Evolutionary conservation across 257 asterid genomes (phyloP).

Genomic region (Thymus mandschuricus): DNA sequence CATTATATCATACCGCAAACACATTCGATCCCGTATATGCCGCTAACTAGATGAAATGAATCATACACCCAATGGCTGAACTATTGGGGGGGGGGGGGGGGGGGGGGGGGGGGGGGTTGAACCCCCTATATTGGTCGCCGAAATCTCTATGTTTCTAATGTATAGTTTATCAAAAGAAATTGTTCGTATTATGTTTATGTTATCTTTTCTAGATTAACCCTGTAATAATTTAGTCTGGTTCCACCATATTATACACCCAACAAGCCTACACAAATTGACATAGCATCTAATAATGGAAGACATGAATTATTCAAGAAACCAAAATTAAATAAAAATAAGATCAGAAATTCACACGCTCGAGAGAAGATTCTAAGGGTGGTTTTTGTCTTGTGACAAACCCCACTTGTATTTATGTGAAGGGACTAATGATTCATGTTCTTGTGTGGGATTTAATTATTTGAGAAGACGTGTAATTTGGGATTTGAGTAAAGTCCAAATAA

Average conservation of each 20-base stretch:
- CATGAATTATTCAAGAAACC: slow-evolving; percentile 20
- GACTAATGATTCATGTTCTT: slow-evolving; percentile 26
- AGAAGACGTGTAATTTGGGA: slow-evolving; percentile 30
- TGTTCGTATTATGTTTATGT: too few species aligned
- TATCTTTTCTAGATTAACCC: too few species aligned
- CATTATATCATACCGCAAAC: too few species aligned
- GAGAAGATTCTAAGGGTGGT: slow-evolving; percentile 28
- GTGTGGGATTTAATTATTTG: slow-evolving; percentile 28
- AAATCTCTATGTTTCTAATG: too few species aligned
- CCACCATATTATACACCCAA: neutral
- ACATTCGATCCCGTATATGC: too few species aligned
- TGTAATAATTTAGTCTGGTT: too few species aligned
- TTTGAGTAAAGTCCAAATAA: slow-evolving; percentile 43
- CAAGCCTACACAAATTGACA: neutral
- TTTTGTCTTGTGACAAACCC: slow-evolving; percentile 29
- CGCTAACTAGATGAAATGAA: too few species aligned
- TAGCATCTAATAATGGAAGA: slow-evolving; percentile 24
- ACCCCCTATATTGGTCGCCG: too few species aligned
- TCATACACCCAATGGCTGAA: too few species aligned
- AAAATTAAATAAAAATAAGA: neutral
- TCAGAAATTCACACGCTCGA: neutral
- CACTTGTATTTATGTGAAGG: slow-evolving; percentile 36
- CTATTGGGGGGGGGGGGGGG: too few species aligned
- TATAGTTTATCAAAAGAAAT: too few species aligned
- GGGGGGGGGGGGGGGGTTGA: too few species aligned